Conservation (phyloP, 176 grass and related monocot genomes). For the Rhipidocladum racemiflorum region DNA sequence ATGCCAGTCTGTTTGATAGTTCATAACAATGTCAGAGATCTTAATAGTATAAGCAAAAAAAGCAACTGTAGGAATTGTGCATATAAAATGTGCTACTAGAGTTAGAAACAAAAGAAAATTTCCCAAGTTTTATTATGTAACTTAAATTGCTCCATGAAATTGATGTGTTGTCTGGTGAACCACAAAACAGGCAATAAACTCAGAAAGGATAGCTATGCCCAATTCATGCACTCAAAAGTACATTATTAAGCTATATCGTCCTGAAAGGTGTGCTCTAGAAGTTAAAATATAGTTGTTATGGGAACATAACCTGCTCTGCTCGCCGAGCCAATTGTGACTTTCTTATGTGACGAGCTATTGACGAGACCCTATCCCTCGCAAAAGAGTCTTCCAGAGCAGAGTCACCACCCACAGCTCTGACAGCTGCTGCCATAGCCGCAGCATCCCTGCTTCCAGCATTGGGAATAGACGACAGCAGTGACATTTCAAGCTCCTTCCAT, state of each 20-base stretch:
- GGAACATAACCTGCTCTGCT: conserved; percentile 73
- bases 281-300: not conserved
- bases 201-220: not conserved
- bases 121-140: not conserved
- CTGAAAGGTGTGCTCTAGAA: not conserved
- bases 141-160: conserved; percentile 9
- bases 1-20: conserved; percentile 69
- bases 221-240: conserved; percentile 12
- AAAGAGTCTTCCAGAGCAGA: conserved; percentile 90
- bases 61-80: not conserved
- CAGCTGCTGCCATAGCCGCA: conserved; percentile 97
- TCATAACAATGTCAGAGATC: conserved; percentile 25
- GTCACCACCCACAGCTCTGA: conserved; percentile 92
- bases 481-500: conserved; percentile 98
- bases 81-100: conserved; percentile 17
- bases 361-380: conserved; percentile 86
- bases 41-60: conserved; percentile 16
- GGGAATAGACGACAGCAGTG: conserved; percentile 85
- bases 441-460: conserved; percentile 97
- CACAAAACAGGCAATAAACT: conserved; percentile 2
- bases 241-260: not conserved
- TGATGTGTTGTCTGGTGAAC: conserved; percentile 17
- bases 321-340: conserved; percentile 76
- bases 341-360: conserved; percentile 82
- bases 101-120: not conserved